Evolutionary conservation across 331 rosid genomes (phyloP).

Genomic region (Cydonia oblonga): DNA sequence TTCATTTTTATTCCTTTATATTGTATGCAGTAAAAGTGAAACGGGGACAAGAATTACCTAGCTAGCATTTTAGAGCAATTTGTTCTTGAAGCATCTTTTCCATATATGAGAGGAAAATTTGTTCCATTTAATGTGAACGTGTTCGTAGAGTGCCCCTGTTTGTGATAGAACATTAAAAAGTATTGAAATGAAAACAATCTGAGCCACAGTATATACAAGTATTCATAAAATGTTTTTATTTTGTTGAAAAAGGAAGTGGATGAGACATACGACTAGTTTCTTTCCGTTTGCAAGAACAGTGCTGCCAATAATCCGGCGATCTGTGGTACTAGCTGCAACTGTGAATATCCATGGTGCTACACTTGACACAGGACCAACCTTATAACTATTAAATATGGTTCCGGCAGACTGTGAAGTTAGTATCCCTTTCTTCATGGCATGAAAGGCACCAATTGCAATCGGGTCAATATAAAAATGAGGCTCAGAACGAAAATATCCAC

Average conservation of each 20-base stretch:
- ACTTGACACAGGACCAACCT: no score
- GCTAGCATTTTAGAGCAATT: not conserved
- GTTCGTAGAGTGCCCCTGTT: constrained; percentile 14
- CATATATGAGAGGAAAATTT: constrained; percentile 9
- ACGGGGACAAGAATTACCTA: not conserved
- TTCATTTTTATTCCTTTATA: not conserved
- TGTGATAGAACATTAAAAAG: not conserved
- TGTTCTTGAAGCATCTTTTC: not conserved
- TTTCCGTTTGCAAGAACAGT: not conserved
- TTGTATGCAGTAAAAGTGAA: not conserved
- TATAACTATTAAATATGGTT: no score
- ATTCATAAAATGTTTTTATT: not conserved
- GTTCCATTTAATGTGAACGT: constrained; percentile 10
- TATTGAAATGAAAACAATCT: not conserved
- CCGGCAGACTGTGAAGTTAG: constrained; percentile 18
- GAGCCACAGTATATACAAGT: not conserved
- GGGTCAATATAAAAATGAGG: no score
- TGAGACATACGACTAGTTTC: not conserved
- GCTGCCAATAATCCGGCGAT: constrained; percentile 19
- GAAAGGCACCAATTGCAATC: constrained; percentile 31
- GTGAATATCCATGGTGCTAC: no score
- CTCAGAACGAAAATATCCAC: not conserved
- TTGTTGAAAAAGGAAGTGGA: not conserved
- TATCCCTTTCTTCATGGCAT: constrained; percentile 38
- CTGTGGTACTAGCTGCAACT: constrained; percentile 29